A percentile compares a stretch with the other conserved stretches of the same genome.
phyloP scores from a whole-genome alignment of 495 filamentous ascomycete genomes.

The Penicillium canescens region DNA sequence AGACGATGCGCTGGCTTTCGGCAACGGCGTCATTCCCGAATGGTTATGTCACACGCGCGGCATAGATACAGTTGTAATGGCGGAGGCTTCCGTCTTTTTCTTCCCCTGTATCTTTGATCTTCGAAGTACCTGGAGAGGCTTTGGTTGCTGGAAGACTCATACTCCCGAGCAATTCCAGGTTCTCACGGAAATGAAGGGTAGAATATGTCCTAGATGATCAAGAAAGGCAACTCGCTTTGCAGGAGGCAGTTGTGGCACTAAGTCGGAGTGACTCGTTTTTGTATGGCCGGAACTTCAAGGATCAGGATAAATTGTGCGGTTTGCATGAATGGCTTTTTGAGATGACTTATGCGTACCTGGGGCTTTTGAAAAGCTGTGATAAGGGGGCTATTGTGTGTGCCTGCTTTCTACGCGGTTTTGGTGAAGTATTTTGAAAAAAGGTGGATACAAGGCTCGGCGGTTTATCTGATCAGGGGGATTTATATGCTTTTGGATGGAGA shows the following conservation, averaged over 20 bases:
- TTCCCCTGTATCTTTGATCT: constrained; percentile 2
- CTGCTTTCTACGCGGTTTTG: background rate
- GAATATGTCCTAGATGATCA: background rate
- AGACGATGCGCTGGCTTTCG: background rate
- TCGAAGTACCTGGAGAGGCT: constrained; percentile 2
- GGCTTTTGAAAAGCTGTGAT: background rate
- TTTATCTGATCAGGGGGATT: background rate
- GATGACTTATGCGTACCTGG: background rate
- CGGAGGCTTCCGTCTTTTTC: background rate
- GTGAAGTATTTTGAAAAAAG: background rate
- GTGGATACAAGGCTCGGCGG: background rate
- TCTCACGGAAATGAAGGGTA: background rate
- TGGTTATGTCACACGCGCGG: background rate
- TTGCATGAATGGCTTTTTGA: constrained; percentile 2
- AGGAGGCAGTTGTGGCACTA: background rate
- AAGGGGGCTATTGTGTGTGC: constrained; percentile 1
- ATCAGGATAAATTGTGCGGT: too few relatives aligned
- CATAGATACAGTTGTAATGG: constrained; percentile 5
- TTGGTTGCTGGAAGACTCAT: constrained; percentile 4
- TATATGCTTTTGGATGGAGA: constrained; percentile 6
- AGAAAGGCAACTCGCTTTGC: background rate
- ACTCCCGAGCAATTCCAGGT: background rate
- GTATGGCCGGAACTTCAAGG: background rate
- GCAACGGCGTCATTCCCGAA: background rate
- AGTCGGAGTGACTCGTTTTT: constrained; percentile 5